Base-by-base conservation (phyloP, 1,284 basidiomycete genomes). In the Heterobasidion annosum region DNA sequence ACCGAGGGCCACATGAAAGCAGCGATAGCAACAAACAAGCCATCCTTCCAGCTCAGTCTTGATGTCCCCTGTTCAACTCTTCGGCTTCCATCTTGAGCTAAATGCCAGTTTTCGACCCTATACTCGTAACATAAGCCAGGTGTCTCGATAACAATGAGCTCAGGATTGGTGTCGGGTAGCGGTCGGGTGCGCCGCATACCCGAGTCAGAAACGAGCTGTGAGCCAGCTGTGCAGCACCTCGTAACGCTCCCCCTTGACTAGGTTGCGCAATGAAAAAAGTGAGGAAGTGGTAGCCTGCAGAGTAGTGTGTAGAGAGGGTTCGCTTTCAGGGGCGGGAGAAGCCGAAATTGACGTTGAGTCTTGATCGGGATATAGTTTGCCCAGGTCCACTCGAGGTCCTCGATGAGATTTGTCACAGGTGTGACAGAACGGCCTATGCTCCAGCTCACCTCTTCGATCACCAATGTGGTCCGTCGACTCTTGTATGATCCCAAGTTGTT, bases 401-500 rank as follows among this genome's bases (percentile, higher is more conserved):
- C 12, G 37, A 40, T 7, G 37, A 10, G 37, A 40, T 40, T n/a
- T 10, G 37, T 40, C 37, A 40, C 37, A 40, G 25, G 37, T 40
- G 37, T 40, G 37, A 40, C 37, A 40, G 37, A 40, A 25, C 25
- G 25, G 25, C 37, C n/a, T 7, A 40, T 40, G n/a, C 10, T 40
- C 25, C 25, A 25, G 37, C 37, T 40, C 37, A 40, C n/a, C 37
- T 40, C 12, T 40, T 10, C 37, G 10, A n/a, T n/a, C 37, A 12
- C 46, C 45, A 54, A 13, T n/a, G 32, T 66, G 43, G 32, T 67
- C 50, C 57, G 58, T 16, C 57, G 67, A 34, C 64, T 89, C 2
- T 69, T 91, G 19, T 74, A 75, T 46, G 76, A 91, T 63, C 73
- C 78, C 43, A 67, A 65, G 32, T 84, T 84, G 64, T 93, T 88